Evolutionary conservation across 352 stramenopile genomes (phyloP).

Genomic region (Pythium plurisporium): DNA sequence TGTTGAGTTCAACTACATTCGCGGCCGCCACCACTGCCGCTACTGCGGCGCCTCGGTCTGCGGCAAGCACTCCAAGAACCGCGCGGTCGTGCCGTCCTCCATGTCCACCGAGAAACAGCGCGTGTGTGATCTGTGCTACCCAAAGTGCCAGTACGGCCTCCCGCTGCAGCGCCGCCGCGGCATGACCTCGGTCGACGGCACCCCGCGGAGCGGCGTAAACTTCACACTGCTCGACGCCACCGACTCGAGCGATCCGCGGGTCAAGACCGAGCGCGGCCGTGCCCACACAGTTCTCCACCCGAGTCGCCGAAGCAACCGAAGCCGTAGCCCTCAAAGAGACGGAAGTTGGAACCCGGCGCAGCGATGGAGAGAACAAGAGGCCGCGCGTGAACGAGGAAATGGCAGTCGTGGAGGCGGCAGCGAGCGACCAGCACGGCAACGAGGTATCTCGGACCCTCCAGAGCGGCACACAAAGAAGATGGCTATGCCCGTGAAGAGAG

Average conservation of each 20-base stretch:
- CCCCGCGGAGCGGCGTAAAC: background rate
- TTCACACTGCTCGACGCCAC: conserved; percentile 13
- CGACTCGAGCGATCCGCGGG: conserved; percentile 10
- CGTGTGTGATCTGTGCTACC: conserved; percentile 71
- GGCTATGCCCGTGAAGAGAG: background rate
- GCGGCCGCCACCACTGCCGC: conserved; percentile 73
- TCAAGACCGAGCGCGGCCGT: conserved; percentile 11
- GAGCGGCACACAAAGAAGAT: conserved; percentile 11
- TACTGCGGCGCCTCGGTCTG: conserved; percentile 74
- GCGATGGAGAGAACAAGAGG: conserved; percentile 10
- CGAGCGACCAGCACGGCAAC: background rate
- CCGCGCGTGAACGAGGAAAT: background rate
- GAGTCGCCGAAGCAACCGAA: background rate
- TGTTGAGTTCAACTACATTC: conserved; percentile 51
- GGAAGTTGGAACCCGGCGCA: conserved; percentile 5
- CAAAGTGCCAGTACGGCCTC: conserved; percentile 35
- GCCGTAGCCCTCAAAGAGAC: too few relatives aligned
- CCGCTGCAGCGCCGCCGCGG: conserved; percentile 20
- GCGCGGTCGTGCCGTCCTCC: conserved; percentile 58
- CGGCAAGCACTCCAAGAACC: conserved; percentile 63
- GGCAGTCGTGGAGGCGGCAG: background rate
- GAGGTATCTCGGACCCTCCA: conserved; percentile 15
- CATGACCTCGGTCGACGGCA: conserved; percentile 10
- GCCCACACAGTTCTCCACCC: background rate
- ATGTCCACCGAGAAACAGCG: conserved; percentile 62